Evolutionary conservation across 352 stramenopile genomes (phyloP).

Genomic region (Pelagophyceae sp.): DNA sequence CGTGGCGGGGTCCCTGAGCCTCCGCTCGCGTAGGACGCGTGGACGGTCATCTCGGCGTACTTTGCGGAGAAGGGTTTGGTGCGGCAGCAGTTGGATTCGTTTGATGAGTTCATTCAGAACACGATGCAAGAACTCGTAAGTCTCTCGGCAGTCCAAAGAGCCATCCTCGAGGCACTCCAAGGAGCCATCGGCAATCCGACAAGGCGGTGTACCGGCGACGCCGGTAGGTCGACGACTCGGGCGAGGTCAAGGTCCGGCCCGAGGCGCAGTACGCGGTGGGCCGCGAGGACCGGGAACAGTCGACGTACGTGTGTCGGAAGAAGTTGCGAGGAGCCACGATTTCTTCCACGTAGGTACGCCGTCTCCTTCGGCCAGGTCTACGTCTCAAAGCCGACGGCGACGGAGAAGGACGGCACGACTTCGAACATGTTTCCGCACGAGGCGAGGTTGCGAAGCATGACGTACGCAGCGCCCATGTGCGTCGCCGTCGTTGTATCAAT

Average conservation of each 20-base stretch:
- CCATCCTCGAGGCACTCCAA: too few relatives aligned
- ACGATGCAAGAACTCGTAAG: constrained; percentile 99
- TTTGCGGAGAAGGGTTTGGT: constrained; percentile 99
- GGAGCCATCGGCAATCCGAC: too few relatives aligned
- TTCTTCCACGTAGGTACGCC: constrained; percentile 52
- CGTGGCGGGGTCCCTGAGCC: neutral
- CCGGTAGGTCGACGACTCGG: constrained; percentile 93
- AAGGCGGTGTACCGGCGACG: too few relatives aligned
- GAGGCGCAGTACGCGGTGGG: constrained; percentile 90
- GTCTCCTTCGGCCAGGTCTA: constrained; percentile 98
- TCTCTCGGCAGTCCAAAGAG: too few relatives aligned
- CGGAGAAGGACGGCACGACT: constrained; percentile 88
- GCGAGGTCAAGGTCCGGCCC: constrained; percentile 88
- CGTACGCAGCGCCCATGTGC: constrained; percentile 95
- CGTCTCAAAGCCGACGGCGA: constrained; percentile 89
- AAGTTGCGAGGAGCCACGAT: too few relatives aligned
- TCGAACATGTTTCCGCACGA: constrained; percentile 99
- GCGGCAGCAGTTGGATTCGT: constrained; percentile 98
- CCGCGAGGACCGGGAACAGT: constrained; percentile 68
- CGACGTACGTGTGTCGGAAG: too few relatives aligned
- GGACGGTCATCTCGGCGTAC: constrained; percentile 58
- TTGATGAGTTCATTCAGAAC: constrained; percentile 99
- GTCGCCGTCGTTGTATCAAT: constrained; percentile 93
- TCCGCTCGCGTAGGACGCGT: neutral
- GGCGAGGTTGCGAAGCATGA: constrained; percentile 93